A percentile compares a stretch with the other conserved stretches of the same genome.
phyloP scores from a whole-genome alignment of 371 early-diverging fungal genomes.

The Apophysomyces trapeziformis region DNA sequence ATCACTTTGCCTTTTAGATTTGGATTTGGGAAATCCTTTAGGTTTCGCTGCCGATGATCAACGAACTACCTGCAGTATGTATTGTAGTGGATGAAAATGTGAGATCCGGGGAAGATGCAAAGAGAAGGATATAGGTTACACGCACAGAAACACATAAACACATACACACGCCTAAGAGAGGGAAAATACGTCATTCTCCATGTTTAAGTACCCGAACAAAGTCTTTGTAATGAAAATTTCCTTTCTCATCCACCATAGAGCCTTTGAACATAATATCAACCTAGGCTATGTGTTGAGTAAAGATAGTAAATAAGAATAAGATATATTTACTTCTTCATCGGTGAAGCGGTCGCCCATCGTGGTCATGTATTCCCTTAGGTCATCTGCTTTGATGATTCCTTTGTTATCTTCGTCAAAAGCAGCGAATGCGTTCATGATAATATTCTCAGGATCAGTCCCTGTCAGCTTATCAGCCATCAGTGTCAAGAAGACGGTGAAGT shows the following conservation, averaged over 20 bases:
- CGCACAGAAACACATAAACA: too few relatives aligned
- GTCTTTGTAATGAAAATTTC: slow-evolving; percentile 89
- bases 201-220: slow-evolving; percentile 93
- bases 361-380: slow-evolving; percentile 83
- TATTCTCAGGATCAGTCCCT: slow-evolving; percentile 88
- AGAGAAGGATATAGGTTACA: background rate
- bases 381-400: slow-evolving; percentile 83
- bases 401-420: slow-evolving; percentile 84
- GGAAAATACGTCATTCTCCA: slow-evolving; percentile 68
- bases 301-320: background rate
- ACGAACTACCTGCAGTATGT: background rate
- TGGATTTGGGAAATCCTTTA: too few relatives aligned
- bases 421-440: slow-evolving; percentile 86
- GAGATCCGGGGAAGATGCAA: background rate
- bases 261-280: slow-evolving; percentile 95
- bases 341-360: slow-evolving; percentile 92
- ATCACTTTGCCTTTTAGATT: background rate
- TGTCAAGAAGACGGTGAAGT: slow-evolving; percentile 94
- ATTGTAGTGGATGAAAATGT: background rate
- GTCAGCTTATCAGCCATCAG: slow-evolving; percentile 93
- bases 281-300: slow-evolving; percentile 37
- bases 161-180: background rate
- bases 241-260: slow-evolving; percentile 77
- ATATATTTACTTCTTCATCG: slow-evolving; percentile 77
- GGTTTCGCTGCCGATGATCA: too few relatives aligned